Percentiles rank a stretch among this genome's conserved stretches.
These are phyloP conservation scores for Microbotryum silenes-acaulis DNA, from an alignment of 1,284 basidiomycete genomes.

Conservation along the genomic window DNA sequence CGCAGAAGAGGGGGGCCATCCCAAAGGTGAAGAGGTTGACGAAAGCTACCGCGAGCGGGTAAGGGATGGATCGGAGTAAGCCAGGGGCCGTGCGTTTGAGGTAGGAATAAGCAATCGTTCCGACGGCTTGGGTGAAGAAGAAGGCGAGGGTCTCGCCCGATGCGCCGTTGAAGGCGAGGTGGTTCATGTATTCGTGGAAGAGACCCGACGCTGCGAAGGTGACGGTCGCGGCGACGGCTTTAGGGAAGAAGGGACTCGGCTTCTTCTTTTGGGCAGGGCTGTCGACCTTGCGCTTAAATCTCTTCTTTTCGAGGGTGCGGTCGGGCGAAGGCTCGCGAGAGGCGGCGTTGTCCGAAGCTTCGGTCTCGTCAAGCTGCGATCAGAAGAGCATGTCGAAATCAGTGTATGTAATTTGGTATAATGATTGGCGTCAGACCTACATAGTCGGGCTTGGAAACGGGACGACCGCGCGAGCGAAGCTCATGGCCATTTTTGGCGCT, in stretches of 20 bases:
- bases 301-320: not conserved
- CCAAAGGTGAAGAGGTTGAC: constrained; percentile 5
- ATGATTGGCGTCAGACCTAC: not conserved
- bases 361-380: constrained; percentile 5
- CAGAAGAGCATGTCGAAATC: not conserved
- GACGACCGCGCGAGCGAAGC: not conserved
- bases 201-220: constrained; percentile 2
- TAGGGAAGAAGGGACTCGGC: constrained; percentile 2
- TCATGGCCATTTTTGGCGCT: not conserved
- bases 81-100: not conserved
- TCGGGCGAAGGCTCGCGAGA: constrained; percentile 1
- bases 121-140: constrained; percentile 1
- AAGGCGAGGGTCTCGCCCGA: constrained; percentile 1
- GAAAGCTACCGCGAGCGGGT: not conserved
- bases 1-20: not conserved
- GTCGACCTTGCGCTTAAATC: not conserved
- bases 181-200: constrained; percentile 11
- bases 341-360: not conserved
- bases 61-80: not conserved
- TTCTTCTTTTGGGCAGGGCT: not conserved
- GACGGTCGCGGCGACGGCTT: constrained; percentile 1
- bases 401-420: not conserved
- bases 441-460: not conserved
- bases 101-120: constrained; percentile 1
- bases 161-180: constrained; percentile 5